These are phyloP conservation scores for Ilex asprella DNA, from an alignment of 257 asterid genomes.

Conservation along the genomic window DNA sequence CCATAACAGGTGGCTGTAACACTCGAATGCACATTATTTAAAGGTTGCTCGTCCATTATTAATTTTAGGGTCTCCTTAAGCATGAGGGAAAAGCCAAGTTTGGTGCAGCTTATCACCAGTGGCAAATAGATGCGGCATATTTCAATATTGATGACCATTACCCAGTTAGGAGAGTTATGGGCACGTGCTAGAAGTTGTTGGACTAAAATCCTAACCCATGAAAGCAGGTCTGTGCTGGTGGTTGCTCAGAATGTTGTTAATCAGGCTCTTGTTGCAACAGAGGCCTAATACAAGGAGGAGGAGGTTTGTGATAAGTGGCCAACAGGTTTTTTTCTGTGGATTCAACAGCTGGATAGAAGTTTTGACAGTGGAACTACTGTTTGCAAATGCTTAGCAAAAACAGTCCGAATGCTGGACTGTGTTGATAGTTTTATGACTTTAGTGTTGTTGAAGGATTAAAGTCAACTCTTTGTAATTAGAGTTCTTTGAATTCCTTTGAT, in stretches of 20 bases:
- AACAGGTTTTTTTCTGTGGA: too few species aligned
- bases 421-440: too few species aligned
- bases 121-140: constrained; percentile 90
- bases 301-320: too few species aligned
- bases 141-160: constrained; percentile 82
- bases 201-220: constrained; percentile 62
- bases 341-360: too few species aligned
- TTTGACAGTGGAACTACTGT: too few species aligned
- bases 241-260: constrained; percentile 98
- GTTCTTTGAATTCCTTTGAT: too few species aligned
- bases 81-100: constrained; percentile 75
- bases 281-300: too few species aligned
- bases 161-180: constrained; percentile 95
- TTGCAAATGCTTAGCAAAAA: too few species aligned
- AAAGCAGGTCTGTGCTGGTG: constrained; percentile 70
- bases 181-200: constrained; percentile 79
- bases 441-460: too few species aligned
- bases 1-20: too few species aligned
- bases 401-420: too few species aligned
- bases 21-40: background rate
- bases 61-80: constrained; percentile 72
- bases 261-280: constrained; percentile 96
- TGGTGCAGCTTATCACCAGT: constrained; percentile 77
- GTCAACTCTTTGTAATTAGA: too few species aligned
- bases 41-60: background rate